These are phyloP conservation scores for Xylariaceae sp. DNA, from an alignment of 2,329 filamentous ascomycete species.

Conservation along the genomic window DNA sequence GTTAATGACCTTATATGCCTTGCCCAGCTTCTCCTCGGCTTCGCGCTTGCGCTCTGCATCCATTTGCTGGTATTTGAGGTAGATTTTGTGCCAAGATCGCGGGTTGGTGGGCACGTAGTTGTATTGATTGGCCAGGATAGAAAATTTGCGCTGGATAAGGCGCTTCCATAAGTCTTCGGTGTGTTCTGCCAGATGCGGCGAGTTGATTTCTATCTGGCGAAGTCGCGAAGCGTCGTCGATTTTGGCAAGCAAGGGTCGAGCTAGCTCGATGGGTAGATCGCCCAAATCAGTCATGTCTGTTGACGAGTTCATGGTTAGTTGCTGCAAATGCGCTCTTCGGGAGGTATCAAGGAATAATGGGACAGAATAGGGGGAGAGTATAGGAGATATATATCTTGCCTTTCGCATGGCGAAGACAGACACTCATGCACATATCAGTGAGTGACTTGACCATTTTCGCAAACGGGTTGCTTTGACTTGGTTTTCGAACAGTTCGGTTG, in stretches of 20 bases:
- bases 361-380: background rate
- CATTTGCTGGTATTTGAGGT: constrained; percentile 60
- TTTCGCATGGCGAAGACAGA: constrained; percentile 50
- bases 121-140: constrained; percentile 55
- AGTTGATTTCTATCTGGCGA: constrained; percentile 65
- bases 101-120: constrained; percentile 61
- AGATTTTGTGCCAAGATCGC: constrained; percentile 71
- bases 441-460: constrained; percentile 41
- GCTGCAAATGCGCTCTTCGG: background rate
- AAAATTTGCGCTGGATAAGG: constrained; percentile 74
- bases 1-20: constrained; percentile 52
- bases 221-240: constrained; percentile 72
- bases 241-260: constrained; percentile 63
- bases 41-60: constrained; percentile 51
- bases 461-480: background rate
- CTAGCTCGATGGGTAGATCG: constrained; percentile 60
- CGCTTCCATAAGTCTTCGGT: constrained; percentile 70
- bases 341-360: background rate
- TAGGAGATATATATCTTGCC: constrained; percentile 20
- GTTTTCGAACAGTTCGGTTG: background rate
- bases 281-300: constrained; percentile 62
- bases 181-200: constrained; percentile 67
- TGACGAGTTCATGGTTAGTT: constrained; percentile 13
- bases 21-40: constrained; percentile 54
- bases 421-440: constrained; percentile 44